Evolutionary conservation across 1,284 basidiomycete species (phyloP).

Genomic region (Trichosporon sp.): DNA sequence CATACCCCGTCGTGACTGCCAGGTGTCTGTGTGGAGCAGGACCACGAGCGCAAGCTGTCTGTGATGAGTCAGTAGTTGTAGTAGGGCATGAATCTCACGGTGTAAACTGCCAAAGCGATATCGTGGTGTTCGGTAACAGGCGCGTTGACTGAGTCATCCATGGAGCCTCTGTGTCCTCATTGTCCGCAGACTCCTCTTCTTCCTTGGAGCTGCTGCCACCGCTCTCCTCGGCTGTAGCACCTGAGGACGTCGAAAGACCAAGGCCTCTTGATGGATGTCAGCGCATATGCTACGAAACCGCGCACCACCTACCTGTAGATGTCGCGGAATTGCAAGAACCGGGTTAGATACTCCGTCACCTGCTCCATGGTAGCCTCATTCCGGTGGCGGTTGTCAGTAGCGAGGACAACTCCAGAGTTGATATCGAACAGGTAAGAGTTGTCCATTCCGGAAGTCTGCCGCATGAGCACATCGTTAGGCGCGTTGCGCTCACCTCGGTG

Average conservation of each 20-base stretch:
- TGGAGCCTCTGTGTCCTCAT: slow-evolving; percentile 45
- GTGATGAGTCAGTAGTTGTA: not conserved
- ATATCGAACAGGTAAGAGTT: slow-evolving; percentile 93
- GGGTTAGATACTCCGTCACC: slow-evolving; percentile 82
- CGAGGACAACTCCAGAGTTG: slow-evolving; percentile 77
- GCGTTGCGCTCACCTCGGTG: slow-evolving; percentile 29
- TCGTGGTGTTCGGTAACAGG: slow-evolving; percentile 59
- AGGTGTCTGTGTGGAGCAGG: slow-evolving; percentile 71
- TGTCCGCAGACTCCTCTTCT: slow-evolving; percentile 40
- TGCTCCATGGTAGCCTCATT: slow-evolving; percentile 80
- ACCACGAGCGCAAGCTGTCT: slow-evolving; percentile 70
- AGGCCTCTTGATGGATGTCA: not conserved
- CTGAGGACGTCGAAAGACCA: not conserved
- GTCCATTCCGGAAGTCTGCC: slow-evolving; percentile 77
- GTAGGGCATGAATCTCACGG: slow-evolving; percentile 50
- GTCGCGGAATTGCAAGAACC: slow-evolving; percentile 77
- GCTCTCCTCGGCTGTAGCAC: not conserved
- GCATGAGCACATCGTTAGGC: not conserved
- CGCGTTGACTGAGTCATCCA: slow-evolving; percentile 45
- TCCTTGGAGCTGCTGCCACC: not conserved
- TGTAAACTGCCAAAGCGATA: slow-evolving; percentile 82
- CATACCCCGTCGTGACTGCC: slow-evolving; percentile 69
- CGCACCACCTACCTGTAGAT: slow-evolving; percentile 56
- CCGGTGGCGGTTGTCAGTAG: slow-evolving; percentile 62
- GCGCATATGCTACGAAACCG: no score